phyloP scores from a whole-genome alignment of 495 filamentous ascomycete genomes.

The Hyphodiscus hymeniophilus region DNA sequence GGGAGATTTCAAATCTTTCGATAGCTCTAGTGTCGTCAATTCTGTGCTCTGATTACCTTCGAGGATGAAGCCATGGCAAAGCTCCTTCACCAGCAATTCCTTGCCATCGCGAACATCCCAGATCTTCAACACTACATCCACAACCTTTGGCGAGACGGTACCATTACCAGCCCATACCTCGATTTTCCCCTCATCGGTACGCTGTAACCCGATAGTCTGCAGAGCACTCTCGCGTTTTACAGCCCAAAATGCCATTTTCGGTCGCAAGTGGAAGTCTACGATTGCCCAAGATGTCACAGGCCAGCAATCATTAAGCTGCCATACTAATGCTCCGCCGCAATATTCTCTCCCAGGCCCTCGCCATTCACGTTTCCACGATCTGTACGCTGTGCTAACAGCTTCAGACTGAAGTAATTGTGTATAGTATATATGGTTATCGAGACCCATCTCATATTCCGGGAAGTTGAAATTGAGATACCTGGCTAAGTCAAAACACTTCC shows the following conservation, averaged over 20 bases:
- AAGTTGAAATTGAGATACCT: background rate
- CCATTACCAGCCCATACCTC: background rate
- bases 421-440: background rate
- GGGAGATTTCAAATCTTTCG: background rate
- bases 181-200: background rate
- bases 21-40: background rate
- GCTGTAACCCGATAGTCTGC: background rate
- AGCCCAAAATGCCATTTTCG: background rate
- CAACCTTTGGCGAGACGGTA: background rate
- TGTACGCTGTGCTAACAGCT: background rate
- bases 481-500: background rate
- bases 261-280: slow-evolving; percentile 1
- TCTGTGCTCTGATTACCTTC: background rate
- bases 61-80: background rate
- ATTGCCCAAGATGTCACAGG: background rate
- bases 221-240: background rate
- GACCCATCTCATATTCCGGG: background rate
- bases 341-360: background rate
- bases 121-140: background rate
- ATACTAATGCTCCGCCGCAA: background rate
- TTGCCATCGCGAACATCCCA: background rate
- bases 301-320: background rate
- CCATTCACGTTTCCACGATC: background rate
- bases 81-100: background rate
- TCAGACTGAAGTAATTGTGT: slow-evolving; percentile 1